These are phyloP conservation scores for Phialophora chinensis DNA, from an alignment of 2,329 filamentous ascomycete genomes.

Conservation along the genomic window DNA sequence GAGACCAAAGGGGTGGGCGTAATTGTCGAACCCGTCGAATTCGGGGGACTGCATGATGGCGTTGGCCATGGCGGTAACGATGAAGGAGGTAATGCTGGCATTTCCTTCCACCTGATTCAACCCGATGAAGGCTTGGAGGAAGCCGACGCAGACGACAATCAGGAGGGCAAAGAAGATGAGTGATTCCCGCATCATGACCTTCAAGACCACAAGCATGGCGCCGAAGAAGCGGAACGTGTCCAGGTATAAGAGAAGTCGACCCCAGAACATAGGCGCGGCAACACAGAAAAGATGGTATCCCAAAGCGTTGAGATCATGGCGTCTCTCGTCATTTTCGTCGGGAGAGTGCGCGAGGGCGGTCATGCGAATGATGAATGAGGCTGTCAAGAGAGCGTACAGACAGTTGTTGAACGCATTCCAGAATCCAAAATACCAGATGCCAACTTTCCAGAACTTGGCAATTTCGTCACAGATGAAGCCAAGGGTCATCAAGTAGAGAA, in stretches of 20 bases:
- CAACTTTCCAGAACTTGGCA: constrained; percentile 92
- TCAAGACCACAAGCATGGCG: constrained; percentile 95
- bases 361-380: constrained; percentile 79
- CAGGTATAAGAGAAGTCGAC: constrained; percentile 85
- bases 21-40: constrained; percentile 85
- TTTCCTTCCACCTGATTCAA: constrained; percentile 82
- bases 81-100: constrained; percentile 53
- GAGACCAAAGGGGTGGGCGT: constrained; percentile 89
- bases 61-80: constrained; percentile 72
- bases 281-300: constrained; percentile 96
- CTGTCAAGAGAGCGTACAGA: constrained; percentile 77
- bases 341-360: constrained; percentile 72
- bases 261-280: constrained; percentile 96
- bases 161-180: constrained; percentile 96
- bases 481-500: constrained; percentile 88
- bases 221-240: constrained; percentile 96
- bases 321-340: constrained; percentile 55
- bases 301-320: constrained; percentile 73
- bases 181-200: constrained; percentile 92
- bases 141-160: constrained; percentile 75
- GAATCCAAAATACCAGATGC: constrained; percentile 87
- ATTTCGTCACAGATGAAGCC: constrained; percentile 89
- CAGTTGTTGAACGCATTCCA: constrained; percentile 95
- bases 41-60: constrained; percentile 91
- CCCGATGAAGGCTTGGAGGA: constrained; percentile 92